phyloP scores from a whole-genome alignment of 176 grass and related monocot genomes.

The Triticum timopheevii region DNA sequence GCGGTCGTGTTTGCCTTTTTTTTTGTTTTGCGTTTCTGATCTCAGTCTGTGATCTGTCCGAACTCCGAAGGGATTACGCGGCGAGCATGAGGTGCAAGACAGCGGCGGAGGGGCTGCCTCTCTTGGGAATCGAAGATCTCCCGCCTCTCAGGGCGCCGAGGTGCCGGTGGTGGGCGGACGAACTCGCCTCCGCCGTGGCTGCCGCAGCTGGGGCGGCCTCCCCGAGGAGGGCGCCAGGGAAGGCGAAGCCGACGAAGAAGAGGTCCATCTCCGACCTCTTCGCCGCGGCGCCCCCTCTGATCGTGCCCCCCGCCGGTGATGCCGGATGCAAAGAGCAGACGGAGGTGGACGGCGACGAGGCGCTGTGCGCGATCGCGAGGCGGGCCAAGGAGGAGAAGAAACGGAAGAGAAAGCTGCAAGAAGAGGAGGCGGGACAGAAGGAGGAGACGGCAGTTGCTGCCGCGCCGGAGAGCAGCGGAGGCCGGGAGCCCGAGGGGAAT shows the following conservation, averaged over 20 bases:
- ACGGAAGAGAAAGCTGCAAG: constrained; percentile 2
- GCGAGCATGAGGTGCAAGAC: constrained; percentile 20
- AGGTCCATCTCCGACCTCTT: constrained; percentile 63
- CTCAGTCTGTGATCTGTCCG: neutral
- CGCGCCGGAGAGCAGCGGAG: neutral
- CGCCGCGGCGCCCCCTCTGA: constrained; percentile 50
- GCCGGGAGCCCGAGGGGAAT: constrained; percentile 23
- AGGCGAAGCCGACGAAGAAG: constrained; percentile 53
- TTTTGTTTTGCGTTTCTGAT: neutral
- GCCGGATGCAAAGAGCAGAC: neutral
- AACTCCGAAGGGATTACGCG: constrained; percentile 34
- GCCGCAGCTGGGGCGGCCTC: neutral
- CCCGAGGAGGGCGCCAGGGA: neutral
- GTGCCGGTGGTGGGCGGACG: constrained; percentile 70
- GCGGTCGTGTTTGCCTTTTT: accelerated
- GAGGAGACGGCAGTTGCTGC: neutral
- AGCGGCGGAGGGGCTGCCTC: neutral
- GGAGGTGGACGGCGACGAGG: constrained; percentile 22
- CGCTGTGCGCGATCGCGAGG: constrained; percentile 21
- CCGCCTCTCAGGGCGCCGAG: constrained; percentile 39
- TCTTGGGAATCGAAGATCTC: constrained; percentile 16
- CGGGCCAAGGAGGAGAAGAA: constrained; percentile 23
- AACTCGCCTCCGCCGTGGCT: constrained; percentile 15
- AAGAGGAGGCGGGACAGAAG: neutral
- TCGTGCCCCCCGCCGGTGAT: neutral